Evolutionary conservation across 306 rosid species (phyloP), one percentile per base, ranked within the genome.

Genomic region (Adenanthera pavonina): DNA sequence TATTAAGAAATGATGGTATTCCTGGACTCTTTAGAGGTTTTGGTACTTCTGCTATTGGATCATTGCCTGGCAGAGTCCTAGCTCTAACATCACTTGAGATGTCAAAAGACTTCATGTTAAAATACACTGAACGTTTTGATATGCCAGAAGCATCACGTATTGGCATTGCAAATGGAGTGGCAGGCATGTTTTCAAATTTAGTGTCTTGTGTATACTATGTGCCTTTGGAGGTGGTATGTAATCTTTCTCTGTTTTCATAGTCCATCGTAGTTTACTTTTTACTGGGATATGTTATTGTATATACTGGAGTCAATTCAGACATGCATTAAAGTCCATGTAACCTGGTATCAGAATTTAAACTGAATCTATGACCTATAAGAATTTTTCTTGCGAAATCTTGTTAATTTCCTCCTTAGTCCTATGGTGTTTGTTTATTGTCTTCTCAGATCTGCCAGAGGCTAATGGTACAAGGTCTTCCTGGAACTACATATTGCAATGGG

Each of bases 391-490:
- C 1, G 65, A 68, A 68, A 68, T 68, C 7, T 16, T 68, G 52
- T 2, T 16, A 34, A 10, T 35, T 35, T 64, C 25, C 36, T 64
- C 46, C 48, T 14, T 66, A 38, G 16, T 25, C 41, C 12, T 15
- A 0, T 16, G 38, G 35, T 41, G 75, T 44, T 75, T 72, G 72
- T 62, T 34, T 44, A 13, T 40, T 69, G 41, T 43, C 61, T 56
- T 71, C 25, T 72, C 86, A 94, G 97, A 85, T 81, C 34, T 92
- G 96, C 86, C 97, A 94, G 88, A 91, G 98, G 84, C 83, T 89
- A 75, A 94, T 94, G 98, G 96, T 89, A 25, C 97, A 92, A 87
- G 98, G 97, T 76, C 91, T 92, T 75, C 97, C 98, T 7, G 90
- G 98, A 61, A 91, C 93, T 48, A 82, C 86, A 12, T 71, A 25